Conservation (phyloP, 2,329 filamentous ascomycete genomes). For the Fusarium transvaalense region DNA sequence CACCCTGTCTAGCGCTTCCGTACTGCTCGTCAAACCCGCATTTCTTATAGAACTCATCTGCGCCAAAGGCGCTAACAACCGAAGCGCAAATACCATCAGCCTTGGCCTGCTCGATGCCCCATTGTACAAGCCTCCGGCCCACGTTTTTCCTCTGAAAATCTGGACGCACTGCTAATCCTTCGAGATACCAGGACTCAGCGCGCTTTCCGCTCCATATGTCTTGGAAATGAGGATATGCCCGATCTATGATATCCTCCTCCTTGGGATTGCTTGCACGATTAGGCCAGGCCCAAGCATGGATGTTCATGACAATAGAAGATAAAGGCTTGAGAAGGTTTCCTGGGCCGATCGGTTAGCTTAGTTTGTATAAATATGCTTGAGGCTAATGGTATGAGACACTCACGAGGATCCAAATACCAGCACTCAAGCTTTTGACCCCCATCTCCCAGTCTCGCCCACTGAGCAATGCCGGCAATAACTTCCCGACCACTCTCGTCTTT, state of each 20-base stretch:
- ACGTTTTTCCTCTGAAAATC: constrained; percentile 54
- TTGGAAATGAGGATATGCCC: constrained; percentile 35
- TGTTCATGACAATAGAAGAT: constrained; percentile 26
- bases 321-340: constrained; percentile 39
- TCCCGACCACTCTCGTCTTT: constrained; percentile 33
- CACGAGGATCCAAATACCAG: constrained; percentile 32
- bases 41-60: constrained; percentile 54
- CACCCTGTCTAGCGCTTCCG: constrained; percentile 22
- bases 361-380: no score
- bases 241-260: constrained; percentile 29
- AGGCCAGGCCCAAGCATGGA: constrained; percentile 22
- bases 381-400: not conserved
- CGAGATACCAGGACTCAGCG: constrained; percentile 54
- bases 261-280: constrained; percentile 31
- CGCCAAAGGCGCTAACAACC: constrained; percentile 54
- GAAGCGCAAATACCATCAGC: constrained; percentile 55
- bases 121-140: constrained; percentile 56
- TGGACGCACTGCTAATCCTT: constrained; percentile 55
- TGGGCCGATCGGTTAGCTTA: not conserved
- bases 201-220: constrained; percentile 39
- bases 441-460: constrained; percentile 41
- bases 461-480: constrained; percentile 32
- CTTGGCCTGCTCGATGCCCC: constrained; percentile 56
- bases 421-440: constrained; percentile 31
- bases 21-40: constrained; percentile 39